Percentiles rank a stretch among this genome's conserved stretches.
phyloP scores from a whole-genome alignment of 108 stramenopile species.

The Conticribra weissflogii region DNA sequence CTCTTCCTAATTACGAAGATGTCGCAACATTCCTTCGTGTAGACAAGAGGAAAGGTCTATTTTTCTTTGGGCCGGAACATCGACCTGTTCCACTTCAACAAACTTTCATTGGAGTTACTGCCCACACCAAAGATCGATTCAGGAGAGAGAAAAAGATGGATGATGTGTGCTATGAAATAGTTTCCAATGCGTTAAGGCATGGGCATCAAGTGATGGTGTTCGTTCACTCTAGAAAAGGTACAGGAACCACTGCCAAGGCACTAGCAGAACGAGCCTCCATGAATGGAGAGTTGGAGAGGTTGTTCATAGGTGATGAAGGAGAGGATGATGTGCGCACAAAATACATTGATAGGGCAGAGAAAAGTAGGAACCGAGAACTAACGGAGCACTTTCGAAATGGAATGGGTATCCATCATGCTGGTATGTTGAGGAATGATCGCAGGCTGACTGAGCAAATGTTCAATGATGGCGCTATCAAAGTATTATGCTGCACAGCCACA shows the following conservation, averaged over 20 bases:
- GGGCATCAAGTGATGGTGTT: slow-evolving; percentile 99
- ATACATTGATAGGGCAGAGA: slow-evolving; percentile 72
- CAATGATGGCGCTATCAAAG: slow-evolving; percentile 94
- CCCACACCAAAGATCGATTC: slow-evolving; percentile 67
- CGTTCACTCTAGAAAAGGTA: slow-evolving; percentile 98
- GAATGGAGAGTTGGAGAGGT: slow-evolving; percentile 61
- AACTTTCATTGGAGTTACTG: slow-evolving; percentile 94
- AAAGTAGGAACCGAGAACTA: slow-evolving; percentile 91
- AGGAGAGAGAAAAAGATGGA: slow-evolving; percentile 88
- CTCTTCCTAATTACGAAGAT: slow-evolving; percentile 97
- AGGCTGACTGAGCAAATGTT: slow-evolving; percentile 96
- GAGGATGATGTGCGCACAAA: slow-evolving; percentile 63
- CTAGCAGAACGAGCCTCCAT: slow-evolving; percentile 78
- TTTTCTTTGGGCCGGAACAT: slow-evolving; percentile 96
- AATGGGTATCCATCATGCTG: slow-evolving; percentile 99
- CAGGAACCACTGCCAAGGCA: slow-evolving; percentile 87
- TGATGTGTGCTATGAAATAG: slow-evolving; percentile 90
- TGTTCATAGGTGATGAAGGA: slow-evolving; percentile 67
- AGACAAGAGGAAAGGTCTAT: slow-evolving; percentile 85
- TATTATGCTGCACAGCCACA: slow-evolving; percentile 97
- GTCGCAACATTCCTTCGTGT: slow-evolving; percentile 83
- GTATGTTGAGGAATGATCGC: slow-evolving; percentile 96
- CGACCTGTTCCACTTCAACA: slow-evolving; percentile 98
- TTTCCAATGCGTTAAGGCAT: slow-evolving; percentile 82
- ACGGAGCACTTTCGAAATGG: slow-evolving; percentile 88